A percentile compares a stretch with the other conserved stretches of the same genome.
Conservation (phyloP, 345 rosid species). For the Pelargonium nanum region DNA sequence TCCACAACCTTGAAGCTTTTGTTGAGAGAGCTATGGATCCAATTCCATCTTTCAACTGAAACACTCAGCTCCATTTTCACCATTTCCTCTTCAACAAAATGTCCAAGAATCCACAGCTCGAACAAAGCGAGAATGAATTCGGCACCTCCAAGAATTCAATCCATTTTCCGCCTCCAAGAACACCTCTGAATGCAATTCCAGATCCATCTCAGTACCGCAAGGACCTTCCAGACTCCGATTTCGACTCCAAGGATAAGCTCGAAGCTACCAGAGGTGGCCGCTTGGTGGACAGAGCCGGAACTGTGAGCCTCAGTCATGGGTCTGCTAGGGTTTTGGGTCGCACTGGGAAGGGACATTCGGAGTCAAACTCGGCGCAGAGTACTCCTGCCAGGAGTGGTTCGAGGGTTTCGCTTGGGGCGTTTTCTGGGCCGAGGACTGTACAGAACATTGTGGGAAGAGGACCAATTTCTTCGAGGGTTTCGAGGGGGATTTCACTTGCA, state of each 20-base stretch:
- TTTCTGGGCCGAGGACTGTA: slow-evolving; percentile 22
- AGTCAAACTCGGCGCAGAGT: slow-evolving; percentile 62
- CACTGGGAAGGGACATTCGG: slow-evolving; percentile 41
- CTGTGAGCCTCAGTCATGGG: slow-evolving; percentile 14
- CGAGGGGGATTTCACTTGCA: slow-evolving; percentile 33
- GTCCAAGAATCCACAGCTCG: slow-evolving; percentile 17
- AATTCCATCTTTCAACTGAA: background rate
- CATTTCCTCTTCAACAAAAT: slow-evolving; percentile 16
- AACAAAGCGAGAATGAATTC: slow-evolving; percentile 58
- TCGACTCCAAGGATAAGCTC: slow-evolving; percentile 23
- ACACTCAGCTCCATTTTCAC: background rate
- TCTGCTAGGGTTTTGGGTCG: slow-evolving; percentile 39
- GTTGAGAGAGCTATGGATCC: background rate
- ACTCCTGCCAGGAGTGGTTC: slow-evolving; percentile 56
- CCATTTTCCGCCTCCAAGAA: slow-evolving; percentile 52
- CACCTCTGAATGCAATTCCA: slow-evolving; percentile 64
- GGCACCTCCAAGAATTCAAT: slow-evolving; percentile 22
- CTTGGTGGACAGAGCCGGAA: slow-evolving; percentile 14
- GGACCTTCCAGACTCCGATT: slow-evolving; percentile 19
- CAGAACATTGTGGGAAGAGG: slow-evolving; percentile 40
- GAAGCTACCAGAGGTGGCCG: slow-evolving; percentile 22
- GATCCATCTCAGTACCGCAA: slow-evolving; percentile 58
- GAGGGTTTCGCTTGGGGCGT: slow-evolving; percentile 36
- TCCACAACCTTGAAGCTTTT: slow-evolving; percentile 3
- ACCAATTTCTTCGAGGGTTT: slow-evolving; percentile 31